Evolutionary conservation across 768 basidiomycete genomes (phyloP).

Genomic region (Xerocomus spinulosus): DNA sequence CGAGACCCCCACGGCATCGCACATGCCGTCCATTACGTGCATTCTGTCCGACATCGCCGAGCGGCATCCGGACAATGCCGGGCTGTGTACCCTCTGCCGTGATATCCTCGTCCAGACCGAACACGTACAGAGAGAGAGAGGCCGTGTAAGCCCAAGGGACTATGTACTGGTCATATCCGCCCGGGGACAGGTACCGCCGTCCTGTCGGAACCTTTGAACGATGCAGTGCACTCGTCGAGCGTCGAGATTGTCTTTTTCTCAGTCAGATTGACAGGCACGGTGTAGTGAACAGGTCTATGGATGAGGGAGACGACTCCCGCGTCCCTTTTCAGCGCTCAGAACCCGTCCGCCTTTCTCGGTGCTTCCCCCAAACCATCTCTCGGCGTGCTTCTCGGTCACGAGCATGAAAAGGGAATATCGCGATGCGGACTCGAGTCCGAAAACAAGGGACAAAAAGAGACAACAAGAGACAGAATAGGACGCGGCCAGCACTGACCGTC

Average conservation of each 20-base stretch:
- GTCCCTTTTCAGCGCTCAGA: background rate
- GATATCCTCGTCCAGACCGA: too few species aligned
- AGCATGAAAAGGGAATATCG: background rate
- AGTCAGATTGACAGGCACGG: too few species aligned
- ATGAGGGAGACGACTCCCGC: too few species aligned
- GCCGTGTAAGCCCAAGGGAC: too few species aligned
- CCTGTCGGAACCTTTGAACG: background rate
- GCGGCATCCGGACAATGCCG: too few species aligned
- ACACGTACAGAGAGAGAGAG: too few species aligned
- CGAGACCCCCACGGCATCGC: constrained; percentile 13
- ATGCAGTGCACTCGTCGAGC: background rate
- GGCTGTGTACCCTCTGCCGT: too few species aligned
- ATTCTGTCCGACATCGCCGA: too few species aligned
- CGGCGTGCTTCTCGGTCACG: background rate
- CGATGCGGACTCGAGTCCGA: background rate
- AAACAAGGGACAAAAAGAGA: background rate
- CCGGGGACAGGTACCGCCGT: background rate
- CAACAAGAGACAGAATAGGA: background rate
- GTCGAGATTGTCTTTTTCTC: background rate
- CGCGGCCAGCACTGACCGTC: background rate
- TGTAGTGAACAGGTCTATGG: too few species aligned
- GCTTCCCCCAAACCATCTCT: too few species aligned
- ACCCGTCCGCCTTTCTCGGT: background rate
- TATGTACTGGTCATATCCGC: background rate
- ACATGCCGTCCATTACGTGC: constrained; percentile 4